These are phyloP conservation scores for Mucor indicus DNA, from an alignment of 371 early-diverging fungal species.

Conservation along the genomic window DNA sequence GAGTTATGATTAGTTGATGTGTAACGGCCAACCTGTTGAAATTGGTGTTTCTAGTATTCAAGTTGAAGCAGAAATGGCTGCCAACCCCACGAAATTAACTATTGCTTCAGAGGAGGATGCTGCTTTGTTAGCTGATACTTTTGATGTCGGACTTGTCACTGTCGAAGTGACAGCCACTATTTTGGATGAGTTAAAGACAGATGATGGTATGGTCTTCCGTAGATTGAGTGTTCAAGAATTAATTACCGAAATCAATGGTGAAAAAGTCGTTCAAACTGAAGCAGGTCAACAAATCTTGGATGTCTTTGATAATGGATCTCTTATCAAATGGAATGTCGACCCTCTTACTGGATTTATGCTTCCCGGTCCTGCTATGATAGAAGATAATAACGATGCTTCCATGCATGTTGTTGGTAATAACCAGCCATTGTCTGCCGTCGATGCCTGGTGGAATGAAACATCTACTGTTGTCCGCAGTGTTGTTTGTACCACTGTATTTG, in stretches of 20 bases:
- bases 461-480: no score
- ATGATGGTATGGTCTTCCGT: conserved; percentile 54
- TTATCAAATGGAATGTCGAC: conserved; percentile 48
- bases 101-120: conserved; percentile 54
- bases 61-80: conserved; percentile 57
- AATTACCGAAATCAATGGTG: conserved; percentile 69
- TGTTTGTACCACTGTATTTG: no score
- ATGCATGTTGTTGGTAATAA: no score
- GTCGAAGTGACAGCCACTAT: conserved; percentile 62
- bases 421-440: no score
- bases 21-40: conserved; percentile 59
- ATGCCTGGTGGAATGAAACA: conserved; percentile 17
- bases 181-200: conserved; percentile 50
- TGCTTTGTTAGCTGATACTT: conserved; percentile 46
- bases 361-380: conserved; percentile 16
- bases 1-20: conserved; percentile 42
- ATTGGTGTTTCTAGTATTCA: conserved; percentile 59
- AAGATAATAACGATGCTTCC: background rate
- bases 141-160: conserved; percentile 69
- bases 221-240: conserved; percentile 60
- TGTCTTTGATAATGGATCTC: conserved; percentile 40
- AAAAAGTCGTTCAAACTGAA: conserved; percentile 65
- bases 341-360: conserved; percentile 43
- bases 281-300: conserved; percentile 69
- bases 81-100: conserved; percentile 38